Evolutionary conservation across 495 filamentous ascomycete species (phyloP).

Genomic region (Thozetella sp.): DNA sequence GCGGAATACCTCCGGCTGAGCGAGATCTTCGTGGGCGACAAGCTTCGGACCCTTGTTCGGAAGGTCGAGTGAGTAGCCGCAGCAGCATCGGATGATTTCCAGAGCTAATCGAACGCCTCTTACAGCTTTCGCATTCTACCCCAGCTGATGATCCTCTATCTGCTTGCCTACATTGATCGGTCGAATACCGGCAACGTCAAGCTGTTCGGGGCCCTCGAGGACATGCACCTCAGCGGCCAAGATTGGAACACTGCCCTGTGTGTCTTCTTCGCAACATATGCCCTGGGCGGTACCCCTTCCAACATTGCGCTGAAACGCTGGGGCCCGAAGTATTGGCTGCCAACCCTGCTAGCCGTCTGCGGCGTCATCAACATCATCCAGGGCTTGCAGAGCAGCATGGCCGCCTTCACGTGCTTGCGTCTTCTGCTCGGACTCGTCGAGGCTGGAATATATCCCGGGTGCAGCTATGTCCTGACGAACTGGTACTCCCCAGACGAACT

Average conservation of each 20-base stretch:
- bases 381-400: slow-evolving; percentile 51
- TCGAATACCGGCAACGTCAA: slow-evolving; percentile 51
- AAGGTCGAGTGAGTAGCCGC: too few species aligned
- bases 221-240: slow-evolving; percentile 55
- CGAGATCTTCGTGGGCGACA: too few species aligned
- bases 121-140: too few species aligned
- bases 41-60: too few species aligned
- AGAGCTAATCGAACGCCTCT: too few species aligned
- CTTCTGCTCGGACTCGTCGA: slow-evolving; percentile 59
- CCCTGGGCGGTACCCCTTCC: slow-evolving; percentile 73
- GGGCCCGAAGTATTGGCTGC: slow-evolving; percentile 57
- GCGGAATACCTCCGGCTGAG: too few species aligned
- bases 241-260: slow-evolving; percentile 64
- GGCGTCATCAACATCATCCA: slow-evolving; percentile 53
- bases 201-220: slow-evolving; percentile 40
- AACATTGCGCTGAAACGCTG: slow-evolving; percentile 76
- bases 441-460: slow-evolving; percentile 72
- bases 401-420: slow-evolving; percentile 49
- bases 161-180: slow-evolving; percentile 63
- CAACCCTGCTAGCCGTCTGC: slow-evolving; percentile 62
- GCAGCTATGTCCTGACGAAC: slow-evolving; percentile 82
- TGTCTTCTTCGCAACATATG: slow-evolving; percentile 84
- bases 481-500: slow-evolving; percentile 64
- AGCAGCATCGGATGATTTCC: too few species aligned
- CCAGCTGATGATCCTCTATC: slow-evolving; percentile 51